Conservation (phyloP, 2,329 filamentous ascomycete species). For the Claviceps fusiformis region DNA sequence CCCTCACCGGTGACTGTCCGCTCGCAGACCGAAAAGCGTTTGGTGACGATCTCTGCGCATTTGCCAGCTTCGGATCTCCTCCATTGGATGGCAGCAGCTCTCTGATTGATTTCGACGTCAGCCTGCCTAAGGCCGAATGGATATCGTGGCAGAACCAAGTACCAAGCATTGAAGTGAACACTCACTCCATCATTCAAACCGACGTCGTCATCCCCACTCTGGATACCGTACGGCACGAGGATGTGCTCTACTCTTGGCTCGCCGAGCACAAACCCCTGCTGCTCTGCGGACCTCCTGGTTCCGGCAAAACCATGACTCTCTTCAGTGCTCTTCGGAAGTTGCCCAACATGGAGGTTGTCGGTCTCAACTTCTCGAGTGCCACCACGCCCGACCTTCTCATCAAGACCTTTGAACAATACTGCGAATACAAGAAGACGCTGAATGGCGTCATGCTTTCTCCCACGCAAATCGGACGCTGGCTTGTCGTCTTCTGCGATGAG, state of each 20-base stretch:
- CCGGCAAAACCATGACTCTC: slow-evolving; percentile 98
- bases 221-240: slow-evolving; percentile 94
- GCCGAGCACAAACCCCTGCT: slow-evolving; percentile 96
- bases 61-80: slow-evolving; percentile 79
- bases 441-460: slow-evolving; percentile 93
- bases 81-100: slow-evolving; percentile 64
- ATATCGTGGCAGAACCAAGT: slow-evolving; percentile 89
- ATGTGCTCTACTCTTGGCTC: slow-evolving; percentile 98
- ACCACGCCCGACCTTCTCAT: slow-evolving; percentile 95
- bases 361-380: slow-evolving; percentile 97
- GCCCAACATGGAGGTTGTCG: slow-evolving; percentile 97
- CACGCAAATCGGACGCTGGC: slow-evolving; percentile 91
- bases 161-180: slow-evolving; percentile 90
- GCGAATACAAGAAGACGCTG: slow-evolving; percentile 97
- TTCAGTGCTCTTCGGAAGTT: slow-evolving; percentile 95
- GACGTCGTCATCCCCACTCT: slow-evolving; percentile 97
- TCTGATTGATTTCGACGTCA: slow-evolving; percentile 91
- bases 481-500: slow-evolving; percentile 98
- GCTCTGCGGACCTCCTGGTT: slow-evolving; percentile 92
- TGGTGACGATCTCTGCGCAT: slow-evolving; percentile 67
- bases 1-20: slow-evolving; percentile 88
- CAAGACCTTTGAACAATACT: slow-evolving; percentile 99
- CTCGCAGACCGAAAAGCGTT: slow-evolving; percentile 77
- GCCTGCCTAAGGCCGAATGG: slow-evolving; percentile 80
- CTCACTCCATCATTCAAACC: slow-evolving; percentile 93